A percentile compares a stretch with the other conserved stretches of the same genome.
Conservation (phyloP, 805 yeast species). For the Spathaspora hagerdaliae region DNA sequence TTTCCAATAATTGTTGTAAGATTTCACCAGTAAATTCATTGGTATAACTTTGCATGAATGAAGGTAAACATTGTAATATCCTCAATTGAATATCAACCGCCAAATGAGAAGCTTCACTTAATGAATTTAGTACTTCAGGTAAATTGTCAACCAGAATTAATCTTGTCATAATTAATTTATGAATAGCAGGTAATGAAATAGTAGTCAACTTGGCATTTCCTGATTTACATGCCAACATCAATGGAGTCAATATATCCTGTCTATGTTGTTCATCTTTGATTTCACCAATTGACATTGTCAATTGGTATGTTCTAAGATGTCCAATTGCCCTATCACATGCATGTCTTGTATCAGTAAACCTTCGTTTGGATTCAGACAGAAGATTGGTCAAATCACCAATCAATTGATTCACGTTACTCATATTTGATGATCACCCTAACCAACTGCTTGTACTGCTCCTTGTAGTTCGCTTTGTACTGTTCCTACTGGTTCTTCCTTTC, state of each 20-base stretch:
- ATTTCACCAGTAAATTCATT: constrained; percentile 49
- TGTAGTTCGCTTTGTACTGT: too few relatives aligned
- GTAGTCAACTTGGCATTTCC: constrained; percentile 71
- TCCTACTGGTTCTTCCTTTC: too few relatives aligned
- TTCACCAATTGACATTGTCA: constrained; percentile 16
- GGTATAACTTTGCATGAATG: constrained; percentile 63
- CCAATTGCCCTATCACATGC: constrained; percentile 27
- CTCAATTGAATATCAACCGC: constrained; percentile 84
- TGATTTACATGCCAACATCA: constrained; percentile 66
- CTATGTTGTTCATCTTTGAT: constrained; percentile 9
- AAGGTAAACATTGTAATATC: constrained; percentile 77
- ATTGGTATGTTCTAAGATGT: constrained; percentile 8
- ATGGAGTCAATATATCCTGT: constrained; percentile 43
- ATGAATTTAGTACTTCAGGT: constrained; percentile 57
- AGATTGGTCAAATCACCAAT: constrained; percentile 56
- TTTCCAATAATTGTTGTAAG: constrained; percentile 54
- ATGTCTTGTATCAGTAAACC: constrained; percentile 63
- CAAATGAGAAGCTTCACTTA: constrained; percentile 68
- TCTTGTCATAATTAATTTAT: constrained; percentile 50
- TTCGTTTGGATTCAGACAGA: constrained; percentile 66
- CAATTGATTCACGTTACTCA: constrained; percentile 37
- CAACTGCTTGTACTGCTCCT: too few relatives aligned
- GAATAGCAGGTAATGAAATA: constrained; percentile 68
- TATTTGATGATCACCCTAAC: background rate
- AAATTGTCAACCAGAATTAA: constrained; percentile 53